phyloP scores from a whole-genome alignment of 371 early-diverging fungal species.

The Rhizopus arrhizus region DNA sequence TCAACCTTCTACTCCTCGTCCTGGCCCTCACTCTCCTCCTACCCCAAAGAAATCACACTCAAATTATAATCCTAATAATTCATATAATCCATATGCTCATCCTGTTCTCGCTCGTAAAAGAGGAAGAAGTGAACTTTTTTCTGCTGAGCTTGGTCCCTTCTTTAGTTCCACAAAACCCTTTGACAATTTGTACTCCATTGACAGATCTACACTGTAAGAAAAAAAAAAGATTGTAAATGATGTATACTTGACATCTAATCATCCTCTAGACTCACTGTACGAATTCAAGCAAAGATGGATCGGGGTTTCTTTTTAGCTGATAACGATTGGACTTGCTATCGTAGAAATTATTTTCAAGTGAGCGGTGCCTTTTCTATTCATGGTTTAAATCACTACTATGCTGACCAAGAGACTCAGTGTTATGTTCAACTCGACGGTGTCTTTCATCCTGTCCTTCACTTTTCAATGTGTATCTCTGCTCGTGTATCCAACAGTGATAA shows the following conservation, averaged over 20 bases:
- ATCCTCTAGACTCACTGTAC: slow-evolving; percentile 38
- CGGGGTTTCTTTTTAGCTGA: slow-evolving; percentile 81
- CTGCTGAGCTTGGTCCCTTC: slow-evolving; percentile 57
- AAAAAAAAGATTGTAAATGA: slow-evolving; percentile 1
- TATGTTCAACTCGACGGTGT: slow-evolving; percentile 55
- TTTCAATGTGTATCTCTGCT: slow-evolving; percentile 74
- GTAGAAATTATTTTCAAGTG: slow-evolving; percentile 93
- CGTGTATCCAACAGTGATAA: slow-evolving; percentile 75
- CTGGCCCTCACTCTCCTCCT: slow-evolving; percentile 26
- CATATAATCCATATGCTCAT: slow-evolving; percentile 39
- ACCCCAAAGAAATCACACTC: slow-evolving; percentile 26
- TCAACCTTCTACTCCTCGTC: slow-evolving; percentile 55
- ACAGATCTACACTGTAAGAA: slow-evolving; percentile 61
- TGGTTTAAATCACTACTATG: slow-evolving; percentile 48
- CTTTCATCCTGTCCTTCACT: slow-evolving; percentile 58
- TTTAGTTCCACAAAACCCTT: slow-evolving; percentile 67
- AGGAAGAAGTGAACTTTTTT: slow-evolving; percentile 41
- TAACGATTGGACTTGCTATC: slow-evolving; percentile 92
- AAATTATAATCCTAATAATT: slow-evolving; percentile 22
- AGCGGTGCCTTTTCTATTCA: slow-evolving; percentile 72
- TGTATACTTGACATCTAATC: neutral
- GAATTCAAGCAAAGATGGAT: slow-evolving; percentile 70
- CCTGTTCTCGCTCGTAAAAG: slow-evolving; percentile 37
- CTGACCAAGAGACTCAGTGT: slow-evolving; percentile 63
- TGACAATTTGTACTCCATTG: slow-evolving; percentile 64